These are phyloP conservation scores for Axilococcus clingmanii DNA, from an alignment of 139 green algal species.

Conservation along the genomic window DNA sequence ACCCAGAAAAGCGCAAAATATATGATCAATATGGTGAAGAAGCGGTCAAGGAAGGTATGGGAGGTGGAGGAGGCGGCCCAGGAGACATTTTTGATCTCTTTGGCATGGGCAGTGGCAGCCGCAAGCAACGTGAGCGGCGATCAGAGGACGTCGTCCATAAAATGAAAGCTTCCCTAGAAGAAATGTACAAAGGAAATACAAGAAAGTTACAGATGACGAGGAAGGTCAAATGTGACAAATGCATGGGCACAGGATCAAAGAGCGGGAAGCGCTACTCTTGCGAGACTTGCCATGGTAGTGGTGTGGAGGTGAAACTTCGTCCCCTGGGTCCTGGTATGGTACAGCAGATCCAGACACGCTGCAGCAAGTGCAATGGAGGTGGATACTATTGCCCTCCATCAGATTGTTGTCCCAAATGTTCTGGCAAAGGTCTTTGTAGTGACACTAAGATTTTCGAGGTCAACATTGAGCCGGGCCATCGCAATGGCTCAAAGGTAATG, in stretches of 20 bases:
- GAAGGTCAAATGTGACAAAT: conserved; percentile 83
- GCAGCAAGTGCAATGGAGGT: conserved; percentile 64
- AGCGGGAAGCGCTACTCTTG: conserved; percentile 71
- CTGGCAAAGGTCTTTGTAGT: conserved; percentile 60
- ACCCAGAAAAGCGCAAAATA: conserved; percentile 91
- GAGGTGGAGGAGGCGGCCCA: conserved; percentile 49
- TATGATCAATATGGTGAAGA: conserved; percentile 99
- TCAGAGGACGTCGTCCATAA: conserved; percentile 93
- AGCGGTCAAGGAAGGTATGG: conserved; percentile 92
- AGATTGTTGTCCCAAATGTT: conserved; percentile 74
- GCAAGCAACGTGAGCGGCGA: conserved; percentile 49
- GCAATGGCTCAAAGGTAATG: conserved; percentile 73
- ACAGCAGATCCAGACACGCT: conserved; percentile 95
- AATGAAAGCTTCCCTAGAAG: conserved; percentile 83
- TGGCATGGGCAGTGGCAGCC: conserved; percentile 55
- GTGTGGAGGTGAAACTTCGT: conserved; percentile 81
- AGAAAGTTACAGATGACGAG: conserved; percentile 85
- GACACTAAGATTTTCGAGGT: conserved; percentile 98
- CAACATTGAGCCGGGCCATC: conserved; percentile 87
- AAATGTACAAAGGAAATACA: conserved; percentile 76
- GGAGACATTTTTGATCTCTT: conserved; percentile 96
- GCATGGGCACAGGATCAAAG: conserved; percentile 82
- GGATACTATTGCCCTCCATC: conserved; percentile 52
- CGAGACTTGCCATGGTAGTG: conserved; percentile 73
- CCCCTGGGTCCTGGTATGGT: conserved; percentile 96